Percentiles rank a stretch among this genome's conserved stretches.
Conservation (phyloP, 2,329 filamentous ascomycete species). For the Macrophomina pseudophaseolina region DNA sequence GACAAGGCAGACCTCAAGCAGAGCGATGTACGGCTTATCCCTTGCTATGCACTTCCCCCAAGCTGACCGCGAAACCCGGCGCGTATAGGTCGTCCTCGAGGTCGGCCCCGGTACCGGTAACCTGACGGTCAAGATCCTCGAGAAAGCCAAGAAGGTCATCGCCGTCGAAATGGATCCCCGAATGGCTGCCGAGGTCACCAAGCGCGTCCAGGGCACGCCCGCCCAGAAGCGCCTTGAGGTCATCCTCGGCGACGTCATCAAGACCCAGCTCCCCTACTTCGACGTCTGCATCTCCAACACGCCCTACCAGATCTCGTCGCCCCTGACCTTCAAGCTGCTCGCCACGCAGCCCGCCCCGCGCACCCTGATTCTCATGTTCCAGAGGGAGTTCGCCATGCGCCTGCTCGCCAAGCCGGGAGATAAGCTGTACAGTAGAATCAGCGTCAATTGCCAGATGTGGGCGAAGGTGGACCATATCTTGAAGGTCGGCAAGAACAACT, state of each 20-base stretch:
- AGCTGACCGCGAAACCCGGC: background rate
- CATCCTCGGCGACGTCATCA: constrained; percentile 90
- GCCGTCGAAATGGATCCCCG: constrained; percentile 93
- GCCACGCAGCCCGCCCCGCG: constrained; percentile 80
- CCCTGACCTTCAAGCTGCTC: constrained; percentile 88
- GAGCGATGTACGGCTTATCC: constrained; percentile 58
- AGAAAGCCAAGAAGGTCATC: constrained; percentile 81
- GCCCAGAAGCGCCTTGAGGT: constrained; percentile 84
- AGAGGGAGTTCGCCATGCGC: constrained; percentile 90
- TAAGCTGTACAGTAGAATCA: constrained; percentile 86
- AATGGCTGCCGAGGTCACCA: constrained; percentile 94
- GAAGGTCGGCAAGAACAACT: constrained; percentile 96
- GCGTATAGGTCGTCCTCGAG: constrained; percentile 75
- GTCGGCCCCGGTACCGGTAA: constrained; percentile 90
- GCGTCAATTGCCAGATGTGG: constrained; percentile 94
- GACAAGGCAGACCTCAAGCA: constrained; percentile 89
- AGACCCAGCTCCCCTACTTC: constrained; percentile 76
- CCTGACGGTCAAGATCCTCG: constrained; percentile 85
- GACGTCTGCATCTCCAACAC: constrained; percentile 86
- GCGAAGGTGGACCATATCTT: constrained; percentile 74
- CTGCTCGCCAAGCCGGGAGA: constrained; percentile 88
- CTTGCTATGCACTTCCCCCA: background rate
- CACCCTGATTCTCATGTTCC: constrained; percentile 91
- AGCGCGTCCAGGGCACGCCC: constrained; percentile 89
- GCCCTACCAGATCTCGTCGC: constrained; percentile 81